Evolutionary conservation across 768 basidiomycete species (phyloP).

Genomic region (Lentinula guzmanii): DNA sequence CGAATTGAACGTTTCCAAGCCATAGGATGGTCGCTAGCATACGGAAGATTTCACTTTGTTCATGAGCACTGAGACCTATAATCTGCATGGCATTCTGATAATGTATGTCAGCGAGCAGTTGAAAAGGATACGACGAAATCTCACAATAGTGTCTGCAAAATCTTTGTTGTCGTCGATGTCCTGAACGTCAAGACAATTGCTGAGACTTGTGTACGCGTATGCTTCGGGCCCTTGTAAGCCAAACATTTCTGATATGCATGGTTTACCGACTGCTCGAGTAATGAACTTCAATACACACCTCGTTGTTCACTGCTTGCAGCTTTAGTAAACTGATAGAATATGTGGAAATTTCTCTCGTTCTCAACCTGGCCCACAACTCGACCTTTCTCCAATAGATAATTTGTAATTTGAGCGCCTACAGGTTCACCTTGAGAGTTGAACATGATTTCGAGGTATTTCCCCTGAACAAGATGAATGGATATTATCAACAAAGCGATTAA

Average conservation of each 20-base stretch:
- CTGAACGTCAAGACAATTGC: constrained; percentile 86
- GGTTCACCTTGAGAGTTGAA: constrained; percentile 92
- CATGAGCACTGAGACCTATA: constrained; percentile 79
- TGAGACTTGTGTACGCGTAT: constrained; percentile 89
- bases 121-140: constrained; percentile 19
- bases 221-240: constrained; percentile 95
- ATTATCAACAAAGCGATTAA: background rate
- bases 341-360: constrained; percentile 96
- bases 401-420: constrained; percentile 96
- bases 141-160: constrained; percentile 82
- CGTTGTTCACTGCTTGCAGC: constrained; percentile 85
- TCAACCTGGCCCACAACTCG: constrained; percentile 95
- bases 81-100: constrained; percentile 85
- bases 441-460: constrained; percentile 99
- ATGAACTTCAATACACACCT: constrained; percentile 40
- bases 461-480: constrained; percentile 40
- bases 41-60: constrained; percentile 90
- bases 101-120: background rate
- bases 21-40: constrained; percentile 90
- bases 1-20: constrained; percentile 94
- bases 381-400: constrained; percentile 96
- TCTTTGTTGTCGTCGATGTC: constrained; percentile 89
- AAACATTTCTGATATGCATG: constrained; percentile 64
- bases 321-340: constrained; percentile 99
- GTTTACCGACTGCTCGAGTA: background rate